A percentile compares a stretch with the other conserved stretches of the same genome.
Evolutionary conservation across 228 moss, liverwort and hornwort species (phyloP).

Genomic region (Sphagnum magellanicum): DNA sequence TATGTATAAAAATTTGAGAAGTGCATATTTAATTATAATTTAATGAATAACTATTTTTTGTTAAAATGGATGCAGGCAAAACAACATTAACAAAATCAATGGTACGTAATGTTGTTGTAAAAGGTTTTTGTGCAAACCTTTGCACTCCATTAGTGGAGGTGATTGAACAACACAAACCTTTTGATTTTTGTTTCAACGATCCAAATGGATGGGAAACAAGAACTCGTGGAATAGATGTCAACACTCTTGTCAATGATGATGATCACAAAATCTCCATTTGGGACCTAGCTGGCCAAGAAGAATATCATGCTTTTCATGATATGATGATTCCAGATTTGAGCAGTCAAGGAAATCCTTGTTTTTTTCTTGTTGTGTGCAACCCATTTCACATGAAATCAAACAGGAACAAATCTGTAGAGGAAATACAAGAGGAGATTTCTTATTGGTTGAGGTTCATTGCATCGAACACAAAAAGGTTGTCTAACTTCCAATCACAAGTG

Average conservation of each 20-base stretch:
- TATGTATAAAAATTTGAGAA: too few species aligned
- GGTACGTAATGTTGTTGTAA: neutral
- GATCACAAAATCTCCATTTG: neutral
- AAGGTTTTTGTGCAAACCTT: neutral
- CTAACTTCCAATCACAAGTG: neutral
- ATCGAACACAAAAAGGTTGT: neutral
- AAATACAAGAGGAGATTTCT: neutral
- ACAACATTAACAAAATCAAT: conserved; percentile 1
- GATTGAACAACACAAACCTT: neutral
- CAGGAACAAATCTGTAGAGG: neutral
- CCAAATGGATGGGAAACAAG: neutral
- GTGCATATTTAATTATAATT: neutral
- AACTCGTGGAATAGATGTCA: neutral
- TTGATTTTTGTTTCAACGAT: neutral
- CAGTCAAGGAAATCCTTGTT: neutral
- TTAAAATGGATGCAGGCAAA: neutral
- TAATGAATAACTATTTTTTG: neutral
- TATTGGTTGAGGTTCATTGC: conserved; percentile 6
- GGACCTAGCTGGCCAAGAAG: conserved; percentile 2
- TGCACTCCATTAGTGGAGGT: neutral
- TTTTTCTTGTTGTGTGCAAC: neutral
- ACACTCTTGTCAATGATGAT: neutral
- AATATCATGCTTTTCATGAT: conserved; percentile 2
- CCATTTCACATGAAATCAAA: neutral
- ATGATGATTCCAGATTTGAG: conserved; percentile 1